Evolutionary conservation across 805 yeast genomes (phyloP), one percentile per base, ranked within the genome.

Genomic region (Yarrowia osloensis): DNA sequence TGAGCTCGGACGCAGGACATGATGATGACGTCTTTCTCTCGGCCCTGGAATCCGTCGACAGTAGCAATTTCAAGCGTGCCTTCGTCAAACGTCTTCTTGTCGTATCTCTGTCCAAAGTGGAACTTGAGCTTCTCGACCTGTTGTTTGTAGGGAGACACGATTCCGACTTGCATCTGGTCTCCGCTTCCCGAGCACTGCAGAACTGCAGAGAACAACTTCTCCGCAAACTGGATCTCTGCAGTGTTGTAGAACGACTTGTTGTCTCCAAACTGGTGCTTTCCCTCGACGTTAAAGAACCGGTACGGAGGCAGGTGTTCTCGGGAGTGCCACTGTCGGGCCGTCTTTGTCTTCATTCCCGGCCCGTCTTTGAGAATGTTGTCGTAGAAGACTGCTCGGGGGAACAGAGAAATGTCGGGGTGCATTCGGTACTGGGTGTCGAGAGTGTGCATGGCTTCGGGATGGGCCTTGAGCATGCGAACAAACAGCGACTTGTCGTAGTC

Each of bases 21-120:
- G 39, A 50, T 50, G 57, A 50, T 50, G 12, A 50, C 22, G 15
- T 50, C 57, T 15, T 50, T 33, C 13, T 50, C 57, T 12, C 57
- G 29, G 8, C 57, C 57, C 40, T 50, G 57, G 13, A 50, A 50
- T 3, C 57, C 40, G 21, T 50, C 57, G 2, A 50, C 57, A 2
- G 40, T 50, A 2, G 2, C 8, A 21, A 50, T 50, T 22, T 50
- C 40, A 3, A 50, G 29, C 2, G 17, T 4, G 15, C 15, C 4
- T 7, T 31, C 29, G 19, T n/a, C n/a, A n/a, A 33, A 3, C 6
- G 4, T 15, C 8, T 31, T 8, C 13, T 21, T 17, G 2, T 19
- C 15, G 21, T 21, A 50, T 8, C 21, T 21, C 28, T 50, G 37
- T 1, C 4, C 13, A 15, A 50, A 50, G 6, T 21, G 11, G 13